Percentiles rank a stretch among this genome's conserved stretches.
These are phyloP conservation scores for Hysterangium stoloniferum DNA, from an alignment of 768 basidiomycete species.

Conservation along the genomic window DNA sequence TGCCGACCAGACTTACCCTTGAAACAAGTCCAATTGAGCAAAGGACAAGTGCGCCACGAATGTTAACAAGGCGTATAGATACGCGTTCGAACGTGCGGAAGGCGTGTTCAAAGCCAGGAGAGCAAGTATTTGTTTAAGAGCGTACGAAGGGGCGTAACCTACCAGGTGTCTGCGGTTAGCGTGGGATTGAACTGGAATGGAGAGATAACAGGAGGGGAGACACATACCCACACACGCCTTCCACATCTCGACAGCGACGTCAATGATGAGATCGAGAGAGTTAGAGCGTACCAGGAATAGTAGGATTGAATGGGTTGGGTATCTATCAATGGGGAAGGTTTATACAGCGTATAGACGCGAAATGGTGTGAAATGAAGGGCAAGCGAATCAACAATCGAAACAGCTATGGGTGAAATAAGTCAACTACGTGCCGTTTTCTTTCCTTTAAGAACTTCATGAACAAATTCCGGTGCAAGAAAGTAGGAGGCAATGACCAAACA, in stretches of 20 bases:
- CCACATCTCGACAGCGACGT: constrained; percentile 52
- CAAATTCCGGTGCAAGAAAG: constrained; percentile 58
- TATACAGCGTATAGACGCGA: background rate
- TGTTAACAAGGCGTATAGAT: constrained; percentile 50
- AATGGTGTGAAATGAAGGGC: background rate
- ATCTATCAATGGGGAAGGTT: constrained; percentile 23
- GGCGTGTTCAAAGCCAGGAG: constrained; percentile 34
- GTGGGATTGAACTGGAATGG: background rate
- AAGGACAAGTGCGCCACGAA: constrained; percentile 60
- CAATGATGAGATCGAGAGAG: constrained; percentile 59
- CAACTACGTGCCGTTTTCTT: constrained; percentile 28
- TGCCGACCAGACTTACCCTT: background rate
- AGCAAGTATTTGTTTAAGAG: constrained; percentile 51
- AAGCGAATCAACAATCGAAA: too few species aligned
- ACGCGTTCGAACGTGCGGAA: constrained; percentile 38
- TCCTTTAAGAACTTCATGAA: constrained; percentile 58
- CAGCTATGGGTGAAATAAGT: background rate
- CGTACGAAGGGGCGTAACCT: constrained; percentile 65
- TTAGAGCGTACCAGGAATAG: constrained; percentile 59
- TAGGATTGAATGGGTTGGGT: constrained; percentile 50
- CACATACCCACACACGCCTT: constrained; percentile 43
- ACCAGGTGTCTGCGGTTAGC: background rate
- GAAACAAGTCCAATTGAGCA: constrained; percentile 56
- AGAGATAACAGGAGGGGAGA: constrained; percentile 13
- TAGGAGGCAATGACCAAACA: constrained; percentile 62